These are phyloP conservation scores for Fusarium keratoplasticum DNA, from an alignment of 2,329 filamentous ascomycete genomes.

Conservation along the genomic window DNA sequence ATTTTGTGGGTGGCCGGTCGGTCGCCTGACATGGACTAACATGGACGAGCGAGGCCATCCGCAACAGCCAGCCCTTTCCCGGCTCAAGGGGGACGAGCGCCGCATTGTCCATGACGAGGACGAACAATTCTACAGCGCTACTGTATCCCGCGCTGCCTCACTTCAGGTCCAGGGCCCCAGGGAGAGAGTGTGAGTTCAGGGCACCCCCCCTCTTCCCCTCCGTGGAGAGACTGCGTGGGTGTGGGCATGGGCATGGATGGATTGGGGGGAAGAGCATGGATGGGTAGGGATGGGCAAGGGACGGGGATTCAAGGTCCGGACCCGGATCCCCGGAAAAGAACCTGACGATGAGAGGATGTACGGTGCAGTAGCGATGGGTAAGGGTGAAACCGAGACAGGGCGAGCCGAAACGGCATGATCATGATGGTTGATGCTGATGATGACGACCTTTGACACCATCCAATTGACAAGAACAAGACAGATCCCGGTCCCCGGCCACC, in stretches of 20 bases:
- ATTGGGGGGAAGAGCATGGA: too few relatives aligned
- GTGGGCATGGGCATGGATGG: slow-evolving; percentile 9
- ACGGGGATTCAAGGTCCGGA: slow-evolving; percentile 32
- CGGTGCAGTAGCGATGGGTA: slow-evolving; percentile 7
- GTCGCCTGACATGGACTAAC: slow-evolving; percentile 32
- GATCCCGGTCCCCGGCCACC: slow-evolving; percentile 21
- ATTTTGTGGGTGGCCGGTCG: slow-evolving; percentile 35
- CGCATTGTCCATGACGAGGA: slow-evolving; percentile 32
- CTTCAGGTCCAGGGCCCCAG: slow-evolving; percentile 4
- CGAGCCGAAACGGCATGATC: slow-evolving; percentile 5
- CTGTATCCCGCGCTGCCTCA: slow-evolving; percentile 27
- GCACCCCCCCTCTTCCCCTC: slow-evolving; percentile 15
- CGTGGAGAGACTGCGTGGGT: slow-evolving; percentile 29
- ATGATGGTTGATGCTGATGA: slow-evolving; percentile 17
- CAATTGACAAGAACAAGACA: neutral
- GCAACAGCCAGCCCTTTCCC: neutral
- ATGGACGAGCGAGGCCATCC: slow-evolving; percentile 8
- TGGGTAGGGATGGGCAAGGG: slow-evolving; percentile 6
- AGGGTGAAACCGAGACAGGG: slow-evolving; percentile 18
- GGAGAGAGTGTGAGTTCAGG: neutral
- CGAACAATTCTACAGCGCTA: slow-evolving; percentile 4
- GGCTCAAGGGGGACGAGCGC: slow-evolving; percentile 10
- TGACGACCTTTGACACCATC: slow-evolving; percentile 21
- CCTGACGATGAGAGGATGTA: neutral
- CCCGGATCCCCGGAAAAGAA: slow-evolving; percentile 38